phyloP scores from a whole-genome alignment of 768 basidiomycete species.

The Mycena belliarum region DNA sequence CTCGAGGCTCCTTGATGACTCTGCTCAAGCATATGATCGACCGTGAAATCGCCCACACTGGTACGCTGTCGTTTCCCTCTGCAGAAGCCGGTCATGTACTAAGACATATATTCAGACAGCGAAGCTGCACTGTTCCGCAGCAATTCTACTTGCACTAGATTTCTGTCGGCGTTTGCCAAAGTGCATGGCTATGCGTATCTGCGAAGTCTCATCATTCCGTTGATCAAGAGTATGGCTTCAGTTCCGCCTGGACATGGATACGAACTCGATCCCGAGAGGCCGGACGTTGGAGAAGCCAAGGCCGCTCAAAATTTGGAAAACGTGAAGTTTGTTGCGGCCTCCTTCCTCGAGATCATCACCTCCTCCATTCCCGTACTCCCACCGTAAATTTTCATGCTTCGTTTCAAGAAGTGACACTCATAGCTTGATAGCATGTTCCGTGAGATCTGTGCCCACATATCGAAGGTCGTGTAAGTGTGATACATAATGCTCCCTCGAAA shows the following conservation, averaged over 20 bases:
- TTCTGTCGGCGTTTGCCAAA: slow-evolving; percentile 83
- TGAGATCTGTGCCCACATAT: slow-evolving; percentile 84
- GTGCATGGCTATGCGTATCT: slow-evolving; percentile 93
- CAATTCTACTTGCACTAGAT: slow-evolving; percentile 85
- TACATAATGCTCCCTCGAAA: not conserved
- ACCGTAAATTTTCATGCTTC: slow-evolving; percentile 50
- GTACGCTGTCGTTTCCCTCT: slow-evolving; percentile 38
- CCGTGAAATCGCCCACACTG: slow-evolving; percentile 75
- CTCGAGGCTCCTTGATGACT: slow-evolving; percentile 65
- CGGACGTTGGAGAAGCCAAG: slow-evolving; percentile 51
- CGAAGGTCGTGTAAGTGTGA: slow-evolving; percentile 66
- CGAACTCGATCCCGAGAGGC: slow-evolving; percentile 71
- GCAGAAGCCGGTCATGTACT: not conserved
- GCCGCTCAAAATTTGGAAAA: slow-evolving; percentile 67
- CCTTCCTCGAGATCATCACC: slow-evolving; percentile 74
- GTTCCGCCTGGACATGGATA: slow-evolving; percentile 76
- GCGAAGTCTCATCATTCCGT: slow-evolving; percentile 73
- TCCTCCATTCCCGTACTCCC: slow-evolving; percentile 72
- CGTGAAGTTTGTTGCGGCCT: slow-evolving; percentile 70
- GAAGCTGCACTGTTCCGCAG: slow-evolving; percentile 84
- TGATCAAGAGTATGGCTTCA: slow-evolving; percentile 72
- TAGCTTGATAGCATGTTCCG: slow-evolving; percentile 69
- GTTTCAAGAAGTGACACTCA: slow-evolving; percentile 9
- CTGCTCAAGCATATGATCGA: slow-evolving; percentile 86
- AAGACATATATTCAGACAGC: slow-evolving; percentile 64